A percentile compares a stretch with the other conserved stretches of the same genome.
Conservation (phyloP, 257 asterid genomes). For the Solanum rostratum region DNA sequence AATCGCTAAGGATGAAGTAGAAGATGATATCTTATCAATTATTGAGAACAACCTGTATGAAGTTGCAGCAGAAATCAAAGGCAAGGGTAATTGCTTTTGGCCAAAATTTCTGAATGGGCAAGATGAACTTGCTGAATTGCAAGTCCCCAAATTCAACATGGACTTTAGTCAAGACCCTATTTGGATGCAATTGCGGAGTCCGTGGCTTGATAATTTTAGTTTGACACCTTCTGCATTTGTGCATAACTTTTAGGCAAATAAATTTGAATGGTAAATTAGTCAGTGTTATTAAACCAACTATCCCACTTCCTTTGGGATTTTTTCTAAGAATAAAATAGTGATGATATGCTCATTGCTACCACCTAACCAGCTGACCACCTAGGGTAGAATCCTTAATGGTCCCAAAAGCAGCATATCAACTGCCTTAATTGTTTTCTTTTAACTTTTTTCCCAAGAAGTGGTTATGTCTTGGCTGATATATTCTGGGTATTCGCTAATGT, state of each 20-base stretch:
- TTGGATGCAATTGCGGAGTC: slow-evolving; percentile 50
- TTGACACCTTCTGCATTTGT: not conserved
- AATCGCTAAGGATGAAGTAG: not conserved
- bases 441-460: not conserved
- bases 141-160: slow-evolving; percentile 30
- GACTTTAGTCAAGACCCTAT: slow-evolving; percentile 58
- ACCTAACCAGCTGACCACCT: not conserved
- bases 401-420: not conserved
- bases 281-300: not conserved
- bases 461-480: not conserved
- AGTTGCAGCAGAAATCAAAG: not conserved
- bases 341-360: not conserved
- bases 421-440: not conserved
- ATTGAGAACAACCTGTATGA: not conserved
- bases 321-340: not conserved
- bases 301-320: not conserved
- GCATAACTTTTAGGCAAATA: not conserved
- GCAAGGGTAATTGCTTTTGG: slow-evolving; percentile 1
- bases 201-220: slow-evolving; percentile 29
- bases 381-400: not conserved
- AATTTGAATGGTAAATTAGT: not conserved
- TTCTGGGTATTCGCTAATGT: not conserved
- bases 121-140: slow-evolving; percentile 26
- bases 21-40: not conserved
- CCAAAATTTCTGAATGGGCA: slow-evolving; percentile 13